These are phyloP conservation scores for Xylariomycetidae sp. DNA, from an alignment of 2,329 filamentous ascomycete species.

Conservation along the genomic window DNA sequence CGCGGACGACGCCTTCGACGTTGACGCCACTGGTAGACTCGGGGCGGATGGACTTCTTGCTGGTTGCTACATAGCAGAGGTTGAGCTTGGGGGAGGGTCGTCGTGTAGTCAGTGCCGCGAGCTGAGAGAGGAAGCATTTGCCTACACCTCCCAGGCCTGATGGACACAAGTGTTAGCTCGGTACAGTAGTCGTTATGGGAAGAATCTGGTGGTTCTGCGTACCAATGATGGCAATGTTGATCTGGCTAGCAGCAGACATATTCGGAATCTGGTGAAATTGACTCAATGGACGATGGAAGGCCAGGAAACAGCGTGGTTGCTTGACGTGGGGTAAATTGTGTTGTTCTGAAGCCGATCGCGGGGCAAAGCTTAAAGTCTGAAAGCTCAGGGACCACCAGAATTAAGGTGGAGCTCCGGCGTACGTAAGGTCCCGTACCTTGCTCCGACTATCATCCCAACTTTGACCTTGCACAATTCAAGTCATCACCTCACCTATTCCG, in stretches of 20 bases:
- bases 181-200: background rate
- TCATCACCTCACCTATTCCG: too few relatives aligned
- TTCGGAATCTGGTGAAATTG: background rate
- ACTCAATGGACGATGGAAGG: background rate
- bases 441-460: too few relatives aligned
- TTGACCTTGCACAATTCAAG: too few relatives aligned
- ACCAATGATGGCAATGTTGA: slow-evolving; percentile 47
- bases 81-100: slow-evolving; percentile 64
- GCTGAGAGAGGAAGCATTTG: slow-evolving; percentile 81
- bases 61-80: slow-evolving; percentile 80
- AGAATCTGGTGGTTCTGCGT: slow-evolving; percentile 8
- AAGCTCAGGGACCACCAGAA: slow-evolving; percentile 8
- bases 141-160: slow-evolving; percentile 88
- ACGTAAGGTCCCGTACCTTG: too few relatives aligned
- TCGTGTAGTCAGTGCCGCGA: slow-evolving; percentile 60
- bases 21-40: slow-evolving; percentile 68
- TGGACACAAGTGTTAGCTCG: slow-evolving; percentile 9
- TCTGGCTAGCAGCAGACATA: slow-evolving; percentile 41
- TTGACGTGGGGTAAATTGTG: slow-evolving; percentile 13
- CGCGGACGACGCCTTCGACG: slow-evolving; percentile 53
- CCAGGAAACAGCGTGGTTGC: background rate
- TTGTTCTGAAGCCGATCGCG: slow-evolving; percentile 21
- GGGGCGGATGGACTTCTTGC: slow-evolving; percentile 73
- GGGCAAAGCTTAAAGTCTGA: slow-evolving; percentile 12
- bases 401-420: background rate